A percentile compares a stretch with the other conserved stretches of the same genome.
These are phyloP conservation scores for Sclerotiophoma versabilis DNA, from an alignment of 2,329 filamentous ascomycete species.

Conservation along the genomic window DNA sequence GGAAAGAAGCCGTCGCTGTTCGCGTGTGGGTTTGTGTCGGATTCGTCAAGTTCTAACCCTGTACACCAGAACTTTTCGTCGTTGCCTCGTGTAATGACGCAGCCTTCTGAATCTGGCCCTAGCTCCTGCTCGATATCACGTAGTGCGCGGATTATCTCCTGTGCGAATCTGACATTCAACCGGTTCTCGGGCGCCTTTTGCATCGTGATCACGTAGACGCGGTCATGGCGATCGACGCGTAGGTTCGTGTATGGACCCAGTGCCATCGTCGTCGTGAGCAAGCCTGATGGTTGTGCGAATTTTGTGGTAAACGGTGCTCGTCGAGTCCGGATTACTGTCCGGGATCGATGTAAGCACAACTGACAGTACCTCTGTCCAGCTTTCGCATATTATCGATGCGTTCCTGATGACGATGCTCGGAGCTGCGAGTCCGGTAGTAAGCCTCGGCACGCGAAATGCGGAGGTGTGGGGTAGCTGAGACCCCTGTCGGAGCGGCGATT, in stretches of 20 bases:
- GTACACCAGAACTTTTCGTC: constrained; percentile 62
- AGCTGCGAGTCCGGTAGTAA: neutral
- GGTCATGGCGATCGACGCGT: constrained; percentile 55
- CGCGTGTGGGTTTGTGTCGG: constrained; percentile 59
- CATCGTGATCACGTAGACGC: constrained; percentile 62
- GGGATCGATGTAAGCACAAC: too few relatives aligned
- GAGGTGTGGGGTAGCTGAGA: constrained; percentile 29
- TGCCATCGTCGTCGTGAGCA: constrained; percentile 25
- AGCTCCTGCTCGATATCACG: constrained; percentile 57
- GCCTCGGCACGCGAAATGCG: constrained; percentile 32
- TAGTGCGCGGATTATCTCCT: constrained; percentile 61
- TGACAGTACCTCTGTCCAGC: neutral
- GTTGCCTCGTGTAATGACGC: constrained; percentile 61
- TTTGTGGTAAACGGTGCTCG: neutral
- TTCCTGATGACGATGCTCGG: constrained; percentile 1
- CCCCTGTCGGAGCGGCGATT: constrained; percentile 11
- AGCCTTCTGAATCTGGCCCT: constrained; percentile 57
- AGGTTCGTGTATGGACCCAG: constrained; percentile 52
- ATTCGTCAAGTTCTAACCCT: constrained; percentile 57
- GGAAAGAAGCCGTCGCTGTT: constrained; percentile 67
- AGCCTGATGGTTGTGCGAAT: neutral
- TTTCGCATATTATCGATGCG: neutral
- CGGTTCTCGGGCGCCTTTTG: constrained; percentile 63
- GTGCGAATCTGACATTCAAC: constrained; percentile 58
- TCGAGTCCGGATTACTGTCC: neutral